phyloP scores from a whole-genome alignment of 2,329 filamentous ascomycete genomes.

The Sphaerulina musiva region DNA sequence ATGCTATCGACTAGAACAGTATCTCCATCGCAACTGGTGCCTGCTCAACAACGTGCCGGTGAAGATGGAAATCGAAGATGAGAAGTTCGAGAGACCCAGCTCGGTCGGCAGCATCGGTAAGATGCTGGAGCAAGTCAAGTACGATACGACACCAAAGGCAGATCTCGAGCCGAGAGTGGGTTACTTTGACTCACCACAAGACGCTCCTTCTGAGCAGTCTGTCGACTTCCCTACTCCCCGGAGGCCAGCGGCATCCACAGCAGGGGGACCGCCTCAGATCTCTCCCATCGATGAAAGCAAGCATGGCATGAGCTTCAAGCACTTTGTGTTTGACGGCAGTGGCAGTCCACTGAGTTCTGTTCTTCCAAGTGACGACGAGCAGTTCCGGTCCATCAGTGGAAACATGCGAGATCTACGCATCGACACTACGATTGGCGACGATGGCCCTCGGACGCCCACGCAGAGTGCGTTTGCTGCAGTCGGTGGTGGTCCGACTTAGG shows the following conservation, averaged over 20 bases:
- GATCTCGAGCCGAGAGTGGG: slow-evolving; percentile 33
- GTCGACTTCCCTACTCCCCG: slow-evolving; percentile 10
- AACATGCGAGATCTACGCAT: slow-evolving; percentile 14
- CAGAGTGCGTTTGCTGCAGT: slow-evolving; percentile 11
- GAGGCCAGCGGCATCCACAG: not conserved
- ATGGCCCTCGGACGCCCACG: slow-evolving; percentile 22
- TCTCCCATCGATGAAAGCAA: slow-evolving; percentile 13
- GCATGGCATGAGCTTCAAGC: slow-evolving; percentile 24
- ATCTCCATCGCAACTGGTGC: slow-evolving; percentile 44
- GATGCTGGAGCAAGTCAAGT: slow-evolving; percentile 40
- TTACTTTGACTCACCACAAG: slow-evolving; percentile 27
- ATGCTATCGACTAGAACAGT: slow-evolving; percentile 42
- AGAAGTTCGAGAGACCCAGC: slow-evolving; percentile 41
- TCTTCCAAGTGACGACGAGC: slow-evolving; percentile 6
- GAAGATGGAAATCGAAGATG: slow-evolving; percentile 41
- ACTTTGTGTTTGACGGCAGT: slow-evolving; percentile 25
- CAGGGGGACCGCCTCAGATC: slow-evolving; percentile 8
- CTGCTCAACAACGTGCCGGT: slow-evolving; percentile 41
- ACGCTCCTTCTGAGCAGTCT: not conserved
- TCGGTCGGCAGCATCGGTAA: slow-evolving; percentile 27
- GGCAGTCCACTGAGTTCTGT: slow-evolving; percentile 1
- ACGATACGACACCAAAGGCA: slow-evolving; percentile 41
- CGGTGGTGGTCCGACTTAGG: not conserved
- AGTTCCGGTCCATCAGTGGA: slow-evolving; percentile 5
- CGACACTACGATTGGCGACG: slow-evolving; percentile 16